Percentiles rank a stretch among this genome's conserved stretches.
These are phyloP conservation scores for Ustilago crameri DNA, from an alignment of 1,284 basidiomycete genomes.

Conservation along the genomic window DNA sequence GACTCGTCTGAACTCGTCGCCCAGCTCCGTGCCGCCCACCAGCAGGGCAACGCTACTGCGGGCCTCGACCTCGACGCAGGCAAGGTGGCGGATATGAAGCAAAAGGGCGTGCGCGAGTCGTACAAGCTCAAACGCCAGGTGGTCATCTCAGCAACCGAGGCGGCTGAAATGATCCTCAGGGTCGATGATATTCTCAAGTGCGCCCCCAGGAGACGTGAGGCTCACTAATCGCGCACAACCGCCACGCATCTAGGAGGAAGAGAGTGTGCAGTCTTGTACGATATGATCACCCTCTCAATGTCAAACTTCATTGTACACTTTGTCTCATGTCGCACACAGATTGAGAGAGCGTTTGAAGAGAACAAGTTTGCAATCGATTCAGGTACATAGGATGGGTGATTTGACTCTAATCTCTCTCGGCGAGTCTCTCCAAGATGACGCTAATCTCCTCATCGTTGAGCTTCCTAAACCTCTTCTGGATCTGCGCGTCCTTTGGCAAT, in stretches of 20 bases:
- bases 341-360: too few species aligned
- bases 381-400: too few species aligned
- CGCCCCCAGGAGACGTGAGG: constrained; percentile 74
- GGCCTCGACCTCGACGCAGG: constrained; percentile 93
- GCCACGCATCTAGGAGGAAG: too few species aligned
- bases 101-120: constrained; percentile 90
- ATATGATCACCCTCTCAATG: too few species aligned
- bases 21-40: constrained; percentile 90
- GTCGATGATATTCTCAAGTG: constrained; percentile 75
- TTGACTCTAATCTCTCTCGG: constrained; percentile 63
- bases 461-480: constrained; percentile 60
- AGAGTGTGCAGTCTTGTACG: too few species aligned
- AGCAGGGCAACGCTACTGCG: constrained; percentile 83
- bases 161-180: constrained; percentile 97
- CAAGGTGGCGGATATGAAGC: constrained; percentile 84
- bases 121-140: constrained; percentile 98
- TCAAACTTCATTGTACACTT: too few species aligned
- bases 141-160: constrained; percentile 91
- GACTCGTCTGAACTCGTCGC: constrained; percentile 96
- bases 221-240: constrained; percentile 51
- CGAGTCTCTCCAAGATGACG: constrained; percentile 63
- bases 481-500: constrained; percentile 39
- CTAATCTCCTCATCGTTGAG: constrained; percentile 59
- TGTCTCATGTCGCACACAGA: too few species aligned
- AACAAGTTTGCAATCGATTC: too few species aligned